Base-by-base conservation (phyloP, 2,329 filamentous ascomycete species). In the Ophiostoma perfectum region DNA sequence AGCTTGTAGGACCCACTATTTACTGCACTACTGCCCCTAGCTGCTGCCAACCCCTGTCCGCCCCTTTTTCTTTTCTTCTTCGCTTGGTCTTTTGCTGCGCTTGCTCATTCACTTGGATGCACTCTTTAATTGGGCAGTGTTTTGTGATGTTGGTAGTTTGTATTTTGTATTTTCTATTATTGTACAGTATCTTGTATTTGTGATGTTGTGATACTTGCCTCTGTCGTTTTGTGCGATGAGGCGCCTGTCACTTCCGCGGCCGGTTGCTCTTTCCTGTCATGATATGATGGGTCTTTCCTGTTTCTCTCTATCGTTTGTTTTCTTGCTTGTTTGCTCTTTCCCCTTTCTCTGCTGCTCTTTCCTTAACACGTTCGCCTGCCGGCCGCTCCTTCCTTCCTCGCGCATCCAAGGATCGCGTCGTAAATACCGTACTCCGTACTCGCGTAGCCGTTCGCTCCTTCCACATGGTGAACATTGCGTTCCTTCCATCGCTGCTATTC, bases 21-120 rank as follows among this genome's bases (percentile, higher is more conserved):
- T 27, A 58, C 39, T n/a, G 52, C 39, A 36, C 65, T 60, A 41
- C 49, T 55, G 36, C 39, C 47, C 38, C 27, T 66, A 66, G 65
- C 16, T 55, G n/a, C n/a, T 58, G 27, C 38, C 38, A 5, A 66
- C 65, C 65, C 65, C 65, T 66, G 65, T 55, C 52, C 44, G n/a
- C 65, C 49, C 65, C 39, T 45, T 60, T 66, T 66, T 16, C 38
- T 44, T 44, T 42, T 36, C 11, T 39, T 9, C 36, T 58, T 36
- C 11, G n/a, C 47, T 5, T 36, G 64, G 18, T 27, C 38, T n/a
- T 66, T 45, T 7, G 14, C 12, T 38, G 9, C 18, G 14, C 49
- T 7, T 52, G 16, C 58, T 39, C 55, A 16, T 60, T 60, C 36
- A 60, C n/a, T 55, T 55, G 7, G 3, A 62, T 41, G 36, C 58